Evolutionary conservation across 2,329 filamentous ascomycete genomes (phyloP), one percentile per base, ranked within the genome.

Genomic region (Ophiocordyceps australis): DNA sequence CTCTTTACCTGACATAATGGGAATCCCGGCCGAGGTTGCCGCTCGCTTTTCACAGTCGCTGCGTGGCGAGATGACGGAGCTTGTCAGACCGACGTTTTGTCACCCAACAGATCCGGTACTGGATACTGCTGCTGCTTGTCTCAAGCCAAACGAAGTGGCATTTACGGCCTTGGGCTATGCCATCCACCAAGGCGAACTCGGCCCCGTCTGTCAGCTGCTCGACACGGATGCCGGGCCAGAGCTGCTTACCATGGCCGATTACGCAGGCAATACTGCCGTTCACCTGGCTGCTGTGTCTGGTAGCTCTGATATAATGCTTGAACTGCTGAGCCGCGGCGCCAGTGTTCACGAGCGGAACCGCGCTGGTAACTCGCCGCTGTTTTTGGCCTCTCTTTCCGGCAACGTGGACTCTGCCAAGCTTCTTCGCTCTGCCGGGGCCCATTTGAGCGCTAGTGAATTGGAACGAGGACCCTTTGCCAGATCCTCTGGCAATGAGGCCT

Each of bases 41-140:
- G 59, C 57, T 32, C 62, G 63, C 32, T 91, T 93, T 69, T 72
- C 77, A 6, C 52, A 63, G 14, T 80, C 77, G 9, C 59, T 93
- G 14, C 69, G 81, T 25, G 85, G 85, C 23, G 85, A 94, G 54
- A 68, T 93, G 51, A 92, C 81, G 9, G 79, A 83, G 48, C 65
- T 70, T 28, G 62, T 69, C 7, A 59, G 65, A 23, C 77, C 78
- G 9, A 69, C 74, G 32, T 91, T 91, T 51, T 67, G 75, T 20
- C 81, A 86, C 42, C 79, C 78, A 0, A 59, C 68, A 15, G 66
- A 61, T 22, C 60, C 50, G 19, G n/a, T n/a, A n/a, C 42, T 59
- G 23, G 57, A 58, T 29, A 43, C 47, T 26, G 49, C 48, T 12
- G 49, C 52, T 17, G 44, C 48, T 16, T 54, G 49, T 25, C 49